Conservation (phyloP, 441 rosid genomes). For the Corymbia citriodora region DNA sequence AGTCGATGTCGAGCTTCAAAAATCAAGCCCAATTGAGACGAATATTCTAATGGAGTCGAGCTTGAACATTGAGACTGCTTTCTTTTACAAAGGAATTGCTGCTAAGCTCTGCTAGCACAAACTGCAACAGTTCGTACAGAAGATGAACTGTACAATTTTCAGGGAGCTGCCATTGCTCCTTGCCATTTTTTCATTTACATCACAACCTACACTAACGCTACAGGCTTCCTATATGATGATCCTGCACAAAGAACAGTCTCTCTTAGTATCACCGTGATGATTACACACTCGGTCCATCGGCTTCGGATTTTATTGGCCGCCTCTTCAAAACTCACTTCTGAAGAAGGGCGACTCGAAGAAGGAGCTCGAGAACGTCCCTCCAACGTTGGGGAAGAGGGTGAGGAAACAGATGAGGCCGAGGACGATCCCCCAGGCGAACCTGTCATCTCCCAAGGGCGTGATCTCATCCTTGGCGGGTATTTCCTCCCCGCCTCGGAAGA, state of each 20-base stretch:
- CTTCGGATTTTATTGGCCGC: not conserved
- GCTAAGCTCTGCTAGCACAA: not conserved
- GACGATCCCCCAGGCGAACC: slow-evolving; percentile 79
- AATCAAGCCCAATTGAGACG: too few species aligned
- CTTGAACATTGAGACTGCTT: too few species aligned
- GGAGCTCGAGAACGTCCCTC: slow-evolving; percentile 81
- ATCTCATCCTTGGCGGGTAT: slow-evolving; percentile 83
- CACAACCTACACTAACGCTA: not conserved
- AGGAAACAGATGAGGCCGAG: slow-evolving; percentile 84
- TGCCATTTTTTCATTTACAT: not conserved
- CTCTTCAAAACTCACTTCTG: slow-evolving; percentile 34
- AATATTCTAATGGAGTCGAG: not conserved
- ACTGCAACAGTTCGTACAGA: not conserved
- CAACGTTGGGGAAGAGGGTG: slow-evolving; percentile 83
- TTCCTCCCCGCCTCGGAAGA: slow-evolving; percentile 89
- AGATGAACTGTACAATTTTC: not conserved
- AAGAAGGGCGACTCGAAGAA: slow-evolving; percentile 69
- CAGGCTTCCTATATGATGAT: not conserved
- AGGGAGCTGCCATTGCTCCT: not conserved
- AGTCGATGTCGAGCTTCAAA: too few species aligned
- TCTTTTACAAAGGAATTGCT: not conserved
- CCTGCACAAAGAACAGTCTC: not conserved
- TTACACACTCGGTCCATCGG: not conserved
- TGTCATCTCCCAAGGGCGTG: slow-evolving; percentile 55
- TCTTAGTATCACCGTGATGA: not conserved